A percentile compares a stretch with the other conserved stretches of the same genome.
phyloP scores from a whole-genome alignment of 176 grass and related monocot species.

The Melocanna baccifera region DNA sequence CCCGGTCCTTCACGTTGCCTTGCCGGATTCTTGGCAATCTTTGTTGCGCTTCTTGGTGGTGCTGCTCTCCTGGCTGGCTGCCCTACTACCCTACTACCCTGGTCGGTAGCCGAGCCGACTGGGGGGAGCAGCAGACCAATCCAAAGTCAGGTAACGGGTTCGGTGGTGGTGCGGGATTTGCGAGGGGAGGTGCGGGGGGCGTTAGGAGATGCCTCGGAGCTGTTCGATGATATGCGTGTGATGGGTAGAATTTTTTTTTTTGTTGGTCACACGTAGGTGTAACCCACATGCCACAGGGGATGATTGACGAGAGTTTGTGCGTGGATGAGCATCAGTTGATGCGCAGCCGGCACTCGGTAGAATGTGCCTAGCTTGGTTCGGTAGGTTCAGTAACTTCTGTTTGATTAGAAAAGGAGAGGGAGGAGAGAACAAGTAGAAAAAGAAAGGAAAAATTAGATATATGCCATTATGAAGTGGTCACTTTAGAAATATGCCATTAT shows the following conservation, averaged over 20 bases:
- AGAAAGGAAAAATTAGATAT: too few species aligned
- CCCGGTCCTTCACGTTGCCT: neutral
- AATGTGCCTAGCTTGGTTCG: neutral
- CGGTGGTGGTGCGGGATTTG: neutral
- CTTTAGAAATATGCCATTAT: too few species aligned
- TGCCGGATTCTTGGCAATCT: neutral
- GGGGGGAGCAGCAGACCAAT: neutral
- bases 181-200: neutral
- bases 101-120: neutral
- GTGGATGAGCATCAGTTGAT: neutral
- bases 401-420: neutral
- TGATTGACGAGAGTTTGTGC: too few species aligned
- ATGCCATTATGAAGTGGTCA: too few species aligned
- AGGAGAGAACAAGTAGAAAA: neutral
- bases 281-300: too few species aligned
- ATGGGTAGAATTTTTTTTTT: too few species aligned
- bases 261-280: too few species aligned
- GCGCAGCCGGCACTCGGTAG: neutral
- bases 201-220: neutral
- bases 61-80: neutral
- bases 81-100: neutral
- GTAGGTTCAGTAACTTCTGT: neutral
- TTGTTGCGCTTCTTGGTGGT: neutral
- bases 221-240: too few species aligned
- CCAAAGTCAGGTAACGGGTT: neutral